A percentile compares a stretch with the other conserved stretches of the same genome.
Evolutionary conservation across 2,329 filamentous ascomycete genomes (phyloP).

Genomic region (Epichloe gansuensis): DNA sequence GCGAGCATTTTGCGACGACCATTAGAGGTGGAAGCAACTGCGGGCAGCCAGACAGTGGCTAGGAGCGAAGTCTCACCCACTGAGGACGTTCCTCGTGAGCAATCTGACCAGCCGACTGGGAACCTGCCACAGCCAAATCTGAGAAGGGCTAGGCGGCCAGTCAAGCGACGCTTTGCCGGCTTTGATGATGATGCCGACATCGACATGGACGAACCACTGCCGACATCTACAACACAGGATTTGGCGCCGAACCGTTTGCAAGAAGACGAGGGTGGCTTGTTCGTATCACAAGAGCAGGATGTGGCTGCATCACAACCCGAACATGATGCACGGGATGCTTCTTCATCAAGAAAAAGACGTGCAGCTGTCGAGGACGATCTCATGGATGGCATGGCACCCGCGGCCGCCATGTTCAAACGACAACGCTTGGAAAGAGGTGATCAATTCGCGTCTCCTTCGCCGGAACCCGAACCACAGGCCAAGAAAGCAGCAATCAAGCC

Average conservation of each 20-base stretch:
- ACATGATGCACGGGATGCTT: slow-evolving; percentile 11
- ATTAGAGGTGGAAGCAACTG: slow-evolving; percentile 37
- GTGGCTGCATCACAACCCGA: slow-evolving; percentile 12
- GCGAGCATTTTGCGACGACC: slow-evolving; percentile 57
- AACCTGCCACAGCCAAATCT: neutral
- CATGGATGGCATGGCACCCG: slow-evolving; percentile 64
- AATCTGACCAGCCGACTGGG: slow-evolving; percentile 5
- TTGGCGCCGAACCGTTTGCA: slow-evolving; percentile 1
- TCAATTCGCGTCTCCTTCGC: slow-evolving; percentile 24
- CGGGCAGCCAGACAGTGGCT: slow-evolving; percentile 10
- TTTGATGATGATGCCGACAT: slow-evolving; percentile 45
- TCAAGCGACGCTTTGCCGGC: slow-evolving; percentile 54
- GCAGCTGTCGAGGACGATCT: slow-evolving; percentile 40
- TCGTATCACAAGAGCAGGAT: slow-evolving; percentile 40
- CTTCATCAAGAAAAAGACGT: slow-evolving; percentile 32
- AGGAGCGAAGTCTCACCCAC: neutral
- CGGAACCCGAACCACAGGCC: slow-evolving; percentile 14
- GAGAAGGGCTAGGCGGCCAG: slow-evolving; percentile 24
- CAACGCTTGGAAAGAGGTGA: slow-evolving; percentile 52
- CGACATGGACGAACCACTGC: slow-evolving; percentile 17
- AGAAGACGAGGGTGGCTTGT: slow-evolving; percentile 35
- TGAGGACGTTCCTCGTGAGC: slow-evolving; percentile 2
- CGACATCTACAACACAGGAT: neutral
- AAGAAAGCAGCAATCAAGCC: slow-evolving; percentile 24
- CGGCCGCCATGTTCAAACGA: slow-evolving; percentile 67